phyloP scores from a whole-genome alignment of 2,329 filamentous ascomycete species.

The Cladobotryum protrusum region DNA sequence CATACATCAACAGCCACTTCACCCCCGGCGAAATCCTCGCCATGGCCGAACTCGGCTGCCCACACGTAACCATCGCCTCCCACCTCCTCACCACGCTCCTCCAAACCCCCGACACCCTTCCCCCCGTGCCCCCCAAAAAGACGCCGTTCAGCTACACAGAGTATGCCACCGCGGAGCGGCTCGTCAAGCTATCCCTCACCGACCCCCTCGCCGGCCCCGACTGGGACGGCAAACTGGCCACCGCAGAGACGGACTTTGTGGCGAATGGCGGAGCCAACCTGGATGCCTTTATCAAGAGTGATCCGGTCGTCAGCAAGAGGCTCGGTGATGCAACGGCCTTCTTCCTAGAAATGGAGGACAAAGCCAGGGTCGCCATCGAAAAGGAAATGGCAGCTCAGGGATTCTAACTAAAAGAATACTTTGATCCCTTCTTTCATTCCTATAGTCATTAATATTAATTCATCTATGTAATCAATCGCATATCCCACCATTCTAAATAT shows the following conservation, averaged over 20 bases:
- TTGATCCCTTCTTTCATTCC: neutral
- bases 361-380: constrained; percentile 23
- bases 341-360: constrained; percentile 29
- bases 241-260: constrained; percentile 37
- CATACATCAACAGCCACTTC: constrained; percentile 9
- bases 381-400: constrained; percentile 11
- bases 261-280: constrained; percentile 30
- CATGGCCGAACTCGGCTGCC: constrained; percentile 16
- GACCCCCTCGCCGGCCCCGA: constrained; percentile 32
- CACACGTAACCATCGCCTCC: constrained; percentile 15
- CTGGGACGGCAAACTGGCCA: constrained; percentile 32
- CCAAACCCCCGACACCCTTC: constrained; percentile 12
- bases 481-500: no score
- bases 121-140: constrained; percentile 3
- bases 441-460: neutral
- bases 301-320: constrained; percentile 26
- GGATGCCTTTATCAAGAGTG: constrained; percentile 27
- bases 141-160: constrained; percentile 8
- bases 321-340: constrained; percentile 30
- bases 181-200: constrained; percentile 26
- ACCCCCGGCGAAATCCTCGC: constrained; percentile 14
- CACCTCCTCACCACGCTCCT: constrained; percentile 12
- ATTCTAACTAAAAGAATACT: neutral
- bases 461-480: neutral
- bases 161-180: constrained; percentile 23